phyloP scores from a whole-genome alignment of 768 basidiomycete species.

The Galerina marginata region DNA sequence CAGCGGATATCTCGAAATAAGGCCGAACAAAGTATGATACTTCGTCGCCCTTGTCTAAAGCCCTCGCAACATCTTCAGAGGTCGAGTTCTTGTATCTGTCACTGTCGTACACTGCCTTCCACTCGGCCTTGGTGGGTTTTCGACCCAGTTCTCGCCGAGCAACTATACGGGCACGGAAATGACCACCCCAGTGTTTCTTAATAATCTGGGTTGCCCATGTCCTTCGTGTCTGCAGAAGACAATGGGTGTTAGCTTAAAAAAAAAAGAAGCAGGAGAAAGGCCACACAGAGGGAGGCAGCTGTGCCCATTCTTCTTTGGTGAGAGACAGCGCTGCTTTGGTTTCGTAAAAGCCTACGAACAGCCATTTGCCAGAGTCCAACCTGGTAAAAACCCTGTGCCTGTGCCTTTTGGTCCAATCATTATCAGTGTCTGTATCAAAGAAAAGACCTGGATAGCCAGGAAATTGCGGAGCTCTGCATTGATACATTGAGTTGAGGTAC shows the following conservation, averaged over 20 bases:
- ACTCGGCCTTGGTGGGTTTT: constrained; percentile 15
- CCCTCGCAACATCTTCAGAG: constrained; percentile 19
- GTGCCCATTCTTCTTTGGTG: constrained; percentile 31
- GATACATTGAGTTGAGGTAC: constrained; percentile 29
- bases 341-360: constrained; percentile 39
- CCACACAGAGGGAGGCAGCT: constrained; percentile 22
- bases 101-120: constrained; percentile 2
- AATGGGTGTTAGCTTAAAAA: too few relatives aligned
- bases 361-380: constrained; percentile 36
- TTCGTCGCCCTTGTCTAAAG: constrained; percentile 20
- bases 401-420: constrained; percentile 30
- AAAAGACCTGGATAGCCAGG: constrained; percentile 37
- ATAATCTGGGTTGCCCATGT: constrained; percentile 20
- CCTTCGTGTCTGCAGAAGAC: constrained; percentile 14
- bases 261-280: not conserved
- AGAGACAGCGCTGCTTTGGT: constrained; percentile 42
- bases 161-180: constrained; percentile 13
- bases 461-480: constrained; percentile 34
- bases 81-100: constrained; percentile 11
- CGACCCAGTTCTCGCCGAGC: constrained; percentile 16
- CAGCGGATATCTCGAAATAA: too few relatives aligned
- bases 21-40: constrained; percentile 1
- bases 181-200: constrained; percentile 15
- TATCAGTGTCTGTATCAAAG: constrained; percentile 12
- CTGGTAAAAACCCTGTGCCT: constrained; percentile 35